Conservation (phyloP, 2,329 filamentous ascomycete species). For the Pestalotiopsis sp. region DNA sequence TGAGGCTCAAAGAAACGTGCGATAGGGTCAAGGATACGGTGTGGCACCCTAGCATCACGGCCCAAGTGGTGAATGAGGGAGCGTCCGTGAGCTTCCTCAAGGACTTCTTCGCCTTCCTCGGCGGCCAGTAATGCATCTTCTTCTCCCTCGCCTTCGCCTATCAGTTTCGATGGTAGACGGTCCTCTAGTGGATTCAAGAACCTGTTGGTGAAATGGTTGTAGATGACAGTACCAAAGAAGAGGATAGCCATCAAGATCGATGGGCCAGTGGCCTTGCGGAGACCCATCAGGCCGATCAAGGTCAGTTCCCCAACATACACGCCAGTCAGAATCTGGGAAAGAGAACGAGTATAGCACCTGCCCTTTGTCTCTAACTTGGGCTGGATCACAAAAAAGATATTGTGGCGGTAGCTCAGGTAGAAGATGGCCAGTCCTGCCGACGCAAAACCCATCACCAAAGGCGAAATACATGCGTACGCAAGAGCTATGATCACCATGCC, state of each 20-base stretch:
- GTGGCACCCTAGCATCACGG: slow-evolving; percentile 21
- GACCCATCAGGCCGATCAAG: slow-evolving; percentile 70
- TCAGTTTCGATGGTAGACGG: slow-evolving; percentile 27
- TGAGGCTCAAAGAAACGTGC: slow-evolving; percentile 30
- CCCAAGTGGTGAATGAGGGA: slow-evolving; percentile 26
- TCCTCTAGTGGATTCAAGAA: slow-evolving; percentile 33
- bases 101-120: slow-evolving; percentile 15
- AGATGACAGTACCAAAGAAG: slow-evolving; percentile 62
- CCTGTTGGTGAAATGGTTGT: slow-evolving; percentile 50
- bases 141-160: slow-evolving; percentile 18
- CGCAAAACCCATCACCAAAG: slow-evolving; percentile 72
- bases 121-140: slow-evolving; percentile 28
- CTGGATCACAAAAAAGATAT: slow-evolving; percentile 73
- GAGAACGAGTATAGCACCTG: slow-evolving; percentile 68
- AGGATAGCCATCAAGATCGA: slow-evolving; percentile 64
- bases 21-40: slow-evolving; percentile 25
- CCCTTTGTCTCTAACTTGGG: slow-evolving; percentile 74
- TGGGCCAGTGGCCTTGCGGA: slow-evolving; percentile 59
- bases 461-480: slow-evolving; percentile 75
- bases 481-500: slow-evolving; percentile 47
- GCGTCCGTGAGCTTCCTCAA: slow-evolving; percentile 26
- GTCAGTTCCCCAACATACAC: slow-evolving; percentile 71
- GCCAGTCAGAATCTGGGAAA: slow-evolving; percentile 73
- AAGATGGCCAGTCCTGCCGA: slow-evolving; percentile 69
- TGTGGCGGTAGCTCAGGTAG: slow-evolving; percentile 77